These are phyloP conservation scores for Phellopilus nigrolimitatus DNA, from an alignment of 1,284 basidiomycete genomes.

Conservation along the genomic window DNA sequence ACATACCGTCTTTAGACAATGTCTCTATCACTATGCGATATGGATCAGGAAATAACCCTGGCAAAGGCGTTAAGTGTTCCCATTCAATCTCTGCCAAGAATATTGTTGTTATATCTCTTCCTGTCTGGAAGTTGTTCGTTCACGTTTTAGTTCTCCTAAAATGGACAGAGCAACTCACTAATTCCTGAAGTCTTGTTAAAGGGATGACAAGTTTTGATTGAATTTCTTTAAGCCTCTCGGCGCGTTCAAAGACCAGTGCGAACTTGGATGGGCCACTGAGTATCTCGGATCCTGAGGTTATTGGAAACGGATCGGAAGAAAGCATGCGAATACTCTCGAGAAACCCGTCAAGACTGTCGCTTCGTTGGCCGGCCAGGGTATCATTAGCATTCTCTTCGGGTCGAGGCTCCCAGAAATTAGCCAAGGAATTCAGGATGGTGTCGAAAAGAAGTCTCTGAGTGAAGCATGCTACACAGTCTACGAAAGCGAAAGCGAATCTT, in stretches of 20 bases:
- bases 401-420: constrained; percentile 42
- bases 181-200: constrained; percentile 64
- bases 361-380: constrained; percentile 50
- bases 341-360: constrained; percentile 66
- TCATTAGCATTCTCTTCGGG: constrained; percentile 56
- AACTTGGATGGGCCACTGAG: constrained; percentile 33
- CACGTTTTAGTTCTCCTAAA: constrained; percentile 9
- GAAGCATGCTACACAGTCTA: constrained; percentile 66
- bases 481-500: constrained; percentile 36
- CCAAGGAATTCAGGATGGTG: constrained; percentile 55
- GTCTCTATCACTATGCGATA: constrained; percentile 63
- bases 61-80: constrained; percentile 67
- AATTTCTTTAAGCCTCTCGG: constrained; percentile 59
- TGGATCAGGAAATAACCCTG: constrained; percentile 73
- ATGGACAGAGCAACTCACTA: constrained; percentile 47
- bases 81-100: constrained; percentile 67
- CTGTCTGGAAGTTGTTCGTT: constrained; percentile 31
- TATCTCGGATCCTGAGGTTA: constrained; percentile 23
- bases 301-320: constrained; percentile 18
- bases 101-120: constrained; percentile 49
- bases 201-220: constrained; percentile 67
- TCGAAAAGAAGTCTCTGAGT: constrained; percentile 65
- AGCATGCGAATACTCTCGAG: constrained; percentile 50
- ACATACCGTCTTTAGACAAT: constrained; percentile 57
- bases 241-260: constrained; percentile 63